Evolutionary conservation across 2,329 filamentous ascomycete species (phyloP).

Genomic region (Magnaporthiopsis incrustans): DNA sequence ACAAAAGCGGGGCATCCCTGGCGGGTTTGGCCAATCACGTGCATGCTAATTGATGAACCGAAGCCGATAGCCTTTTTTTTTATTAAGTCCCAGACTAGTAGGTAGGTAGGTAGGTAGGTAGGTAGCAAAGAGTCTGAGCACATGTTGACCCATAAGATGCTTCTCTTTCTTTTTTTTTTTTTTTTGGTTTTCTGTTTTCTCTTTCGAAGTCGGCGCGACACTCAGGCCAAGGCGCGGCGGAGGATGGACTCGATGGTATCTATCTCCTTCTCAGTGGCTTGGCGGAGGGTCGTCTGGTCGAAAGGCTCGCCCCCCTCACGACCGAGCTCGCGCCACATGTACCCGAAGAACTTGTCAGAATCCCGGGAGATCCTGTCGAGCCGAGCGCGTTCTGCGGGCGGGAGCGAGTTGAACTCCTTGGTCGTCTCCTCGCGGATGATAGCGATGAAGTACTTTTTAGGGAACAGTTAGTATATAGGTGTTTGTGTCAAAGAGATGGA

Average conservation of each 20-base stretch:
- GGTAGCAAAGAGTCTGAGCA: too few relatives aligned
- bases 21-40: not conserved
- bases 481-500: too few relatives aligned
- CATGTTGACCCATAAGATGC: too few relatives aligned
- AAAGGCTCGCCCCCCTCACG: constrained; percentile 32
- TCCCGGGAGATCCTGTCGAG: constrained; percentile 25
- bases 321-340: constrained; percentile 40
- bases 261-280: constrained; percentile 39
- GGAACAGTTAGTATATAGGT: too few relatives aligned
- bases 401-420: constrained; percentile 28
- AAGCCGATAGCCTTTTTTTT: not conserved
- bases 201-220: not conserved
- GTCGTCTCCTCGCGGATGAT: constrained; percentile 45
- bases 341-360: constrained; percentile 42
- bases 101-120: too few relatives aligned
- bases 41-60: not conserved
- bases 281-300: constrained; percentile 39
- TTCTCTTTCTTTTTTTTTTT: not conserved
- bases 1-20: not conserved
- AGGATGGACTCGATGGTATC: constrained; percentile 41
- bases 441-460: constrained; percentile 48
- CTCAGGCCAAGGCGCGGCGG: constrained; percentile 27
- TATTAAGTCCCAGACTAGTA: not conserved
- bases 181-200: not conserved
- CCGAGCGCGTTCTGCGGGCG: constrained; percentile 32